Evolutionary conservation across 495 filamentous ascomycete species (phyloP).

Genomic region (Paragyromitra xinjiangensis): DNA sequence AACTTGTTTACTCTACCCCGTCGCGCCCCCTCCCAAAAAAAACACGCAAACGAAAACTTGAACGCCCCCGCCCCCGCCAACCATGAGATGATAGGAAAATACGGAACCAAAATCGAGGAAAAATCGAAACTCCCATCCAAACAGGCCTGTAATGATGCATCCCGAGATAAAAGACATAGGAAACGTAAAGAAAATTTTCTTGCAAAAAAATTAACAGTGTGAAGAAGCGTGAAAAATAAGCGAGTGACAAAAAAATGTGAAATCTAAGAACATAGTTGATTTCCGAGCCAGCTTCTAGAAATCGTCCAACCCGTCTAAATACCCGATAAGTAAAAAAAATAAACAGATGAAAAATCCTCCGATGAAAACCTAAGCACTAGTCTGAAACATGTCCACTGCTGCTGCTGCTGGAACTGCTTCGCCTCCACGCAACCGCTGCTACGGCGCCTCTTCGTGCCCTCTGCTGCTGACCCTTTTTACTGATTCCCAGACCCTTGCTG

Average conservation of each 20-base stretch:
- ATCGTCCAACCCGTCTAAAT: constrained; percentile 11
- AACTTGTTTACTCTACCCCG: constrained; percentile 21
- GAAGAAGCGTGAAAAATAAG: constrained; percentile 20
- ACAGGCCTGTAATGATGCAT: constrained; percentile 35
- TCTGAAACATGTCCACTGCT: constrained; percentile 48
- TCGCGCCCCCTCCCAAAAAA: constrained; percentile 4
- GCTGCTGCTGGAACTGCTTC: constrained; percentile 41
- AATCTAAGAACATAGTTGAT: constrained; percentile 16
- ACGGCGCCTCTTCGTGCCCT: constrained; percentile 29
- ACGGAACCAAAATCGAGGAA: constrained; percentile 3
- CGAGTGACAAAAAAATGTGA: background rate
- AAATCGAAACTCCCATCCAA: constrained; percentile 26
- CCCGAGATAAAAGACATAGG: constrained; percentile 20
- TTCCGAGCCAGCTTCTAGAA: constrained; percentile 34
- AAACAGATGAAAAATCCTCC: background rate
- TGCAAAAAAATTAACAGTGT: background rate
- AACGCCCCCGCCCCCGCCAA: constrained; percentile 27
- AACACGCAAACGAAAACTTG: constrained; percentile 2
- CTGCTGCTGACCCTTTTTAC: constrained; percentile 33
- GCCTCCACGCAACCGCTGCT: constrained; percentile 28
- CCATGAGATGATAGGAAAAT: constrained; percentile 17
- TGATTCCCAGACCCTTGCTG: constrained; percentile 38
- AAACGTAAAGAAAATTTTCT: constrained; percentile 14
- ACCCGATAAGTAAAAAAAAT: background rate
- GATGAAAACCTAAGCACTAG: constrained; percentile 6